Evolutionary conservation across 108 stramenopile genomes (phyloP).

Genomic region (Nitzschia inconspicua): DNA sequence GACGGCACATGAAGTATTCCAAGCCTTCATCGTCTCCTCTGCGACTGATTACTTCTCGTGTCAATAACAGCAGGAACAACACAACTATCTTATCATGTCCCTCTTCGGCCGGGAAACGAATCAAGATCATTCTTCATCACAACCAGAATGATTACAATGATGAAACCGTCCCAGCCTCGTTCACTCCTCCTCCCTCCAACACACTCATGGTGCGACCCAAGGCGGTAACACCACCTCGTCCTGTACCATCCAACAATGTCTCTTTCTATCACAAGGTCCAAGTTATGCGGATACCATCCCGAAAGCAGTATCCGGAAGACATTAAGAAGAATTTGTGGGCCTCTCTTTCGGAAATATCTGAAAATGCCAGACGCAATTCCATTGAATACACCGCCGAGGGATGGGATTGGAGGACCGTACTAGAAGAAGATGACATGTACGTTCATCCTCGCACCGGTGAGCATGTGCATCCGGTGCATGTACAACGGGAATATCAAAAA

Average conservation of each 20-base stretch:
- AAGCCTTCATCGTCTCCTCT: too few relatives aligned
- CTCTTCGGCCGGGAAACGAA: background rate
- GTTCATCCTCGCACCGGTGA: slow-evolving; percentile 15
- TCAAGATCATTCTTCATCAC: background rate
- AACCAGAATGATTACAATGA: too few relatives aligned
- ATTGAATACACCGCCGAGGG: slow-evolving; percentile 35
- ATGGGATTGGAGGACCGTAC: slow-evolving; percentile 28
- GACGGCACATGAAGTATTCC: too few relatives aligned
- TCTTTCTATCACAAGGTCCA: slow-evolving; percentile 28
- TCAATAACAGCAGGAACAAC: too few relatives aligned
- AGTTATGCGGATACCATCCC: slow-evolving; percentile 27
- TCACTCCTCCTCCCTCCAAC: slow-evolving; percentile 1
- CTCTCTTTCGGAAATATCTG: slow-evolving; percentile 12
- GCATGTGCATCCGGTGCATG: slow-evolving; percentile 25
- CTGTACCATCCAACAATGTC: slow-evolving; percentile 13
- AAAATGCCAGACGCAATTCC: slow-evolving; percentile 26
- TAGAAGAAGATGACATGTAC: slow-evolving; percentile 35
- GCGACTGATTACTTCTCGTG: too few relatives aligned
- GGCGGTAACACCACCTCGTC: too few relatives aligned
- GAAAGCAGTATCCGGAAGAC: slow-evolving; percentile 25
- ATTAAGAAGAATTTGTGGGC: slow-evolving; percentile 26
- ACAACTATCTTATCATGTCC: too few relatives aligned
- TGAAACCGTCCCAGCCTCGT: slow-evolving; percentile 4
- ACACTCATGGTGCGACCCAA: background rate
- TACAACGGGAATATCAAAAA: too few relatives aligned